Evolutionary conservation across 73 alveolate species (phyloP), one percentile per base, ranked within the genome.

Genomic region (Paramecium octaurelia): DNA sequence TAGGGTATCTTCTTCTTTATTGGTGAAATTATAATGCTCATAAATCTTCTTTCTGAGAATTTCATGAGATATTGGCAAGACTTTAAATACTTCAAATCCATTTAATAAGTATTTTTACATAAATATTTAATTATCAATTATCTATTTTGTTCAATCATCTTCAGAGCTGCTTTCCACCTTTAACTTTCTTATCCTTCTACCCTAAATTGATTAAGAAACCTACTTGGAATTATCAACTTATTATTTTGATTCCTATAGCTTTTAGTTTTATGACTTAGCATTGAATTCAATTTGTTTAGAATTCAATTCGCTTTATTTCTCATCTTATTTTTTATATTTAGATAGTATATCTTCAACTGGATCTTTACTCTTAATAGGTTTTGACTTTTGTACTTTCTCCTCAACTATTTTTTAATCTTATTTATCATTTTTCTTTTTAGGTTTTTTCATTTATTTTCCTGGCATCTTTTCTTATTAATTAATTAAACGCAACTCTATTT

Each of bases 381-480:
- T 64, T 12, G 84, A 34, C 29, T 64, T 31, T 64, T 27, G n/a
- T 12, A 31, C 50, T 64, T 64, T 27, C 46, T 64, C 84, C 10
- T 64, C 84, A 12, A 6, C 84, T 5, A 31, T 64, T 12, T 23
- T 27, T 64, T 64, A 12, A 27, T 64, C 84, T 20, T 64, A 27
- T 64, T 64, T 64, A 31, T 64, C 46, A 64, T 64, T 64, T 64
- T 64, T 64, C 84, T 64, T 64, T 64, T 64, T 64, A 31, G 84
- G 84, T 27, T 64, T 64, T 24, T 64, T 64, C 46, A 64, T 31
- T 64, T 64, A 64, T 64, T 64, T 64, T 8, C 84, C 84, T 23
- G 83, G 85, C 36, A 48, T 48, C 86, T 92, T 57, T 50, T 83
- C 86, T 77, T 46, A 75, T 16, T 77, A 18, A 2, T 58, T 86